Evolutionary conservation across 148 eudicot genomes (phyloP), one percentile per base, ranked within the genome.

Genomic region (Hydrangea macrophylla): DNA sequence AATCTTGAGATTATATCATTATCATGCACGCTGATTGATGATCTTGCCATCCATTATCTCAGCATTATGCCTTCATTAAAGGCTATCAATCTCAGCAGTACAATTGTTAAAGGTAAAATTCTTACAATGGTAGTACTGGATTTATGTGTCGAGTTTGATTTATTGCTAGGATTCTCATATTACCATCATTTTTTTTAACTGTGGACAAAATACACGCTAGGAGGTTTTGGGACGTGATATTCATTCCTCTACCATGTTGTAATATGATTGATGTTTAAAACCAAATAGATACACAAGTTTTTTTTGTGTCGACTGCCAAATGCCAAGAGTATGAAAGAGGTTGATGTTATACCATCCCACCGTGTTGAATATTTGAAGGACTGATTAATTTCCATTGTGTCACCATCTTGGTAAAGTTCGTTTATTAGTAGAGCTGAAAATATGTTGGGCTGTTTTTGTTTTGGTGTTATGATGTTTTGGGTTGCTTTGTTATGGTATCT

Each of bases 11-110:
- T 71, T 57, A 50, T 90, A 25, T 79, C 79, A 30, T 60, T 90
- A 70, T 82, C 90, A 56, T 55, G 70, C 75, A 87, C 93, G 25
- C 44, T 72, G 50, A 60, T 66, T 62, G 86, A 94, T 67, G 98
- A 94, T 70, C 25, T 68, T 56, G 85, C 91, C 55, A 39, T 94
- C 50, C 60, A 84, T n/a, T 86, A 73, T 76, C 60, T 93, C 36
- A 71, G 90, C 72, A 73, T 76, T 81, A 88, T 93, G 86, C 87
- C 92, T 67, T 86, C 85, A 20, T 73, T 93, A 12, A 84, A 81
- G 81, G 77, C 62, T 50, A 67, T 93, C 79, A 80, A 90, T 81
- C 76, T 93, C 54, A 90, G 86, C 84, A 70, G 70, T 64, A 86
- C 96, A 27, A 60, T 79, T 64, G 73, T 93, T 60, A 83, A 71